phyloP scores from a whole-genome alignment of 2,329 filamentous ascomycete genomes.

The Pseudogymnoascus sp. region DNA sequence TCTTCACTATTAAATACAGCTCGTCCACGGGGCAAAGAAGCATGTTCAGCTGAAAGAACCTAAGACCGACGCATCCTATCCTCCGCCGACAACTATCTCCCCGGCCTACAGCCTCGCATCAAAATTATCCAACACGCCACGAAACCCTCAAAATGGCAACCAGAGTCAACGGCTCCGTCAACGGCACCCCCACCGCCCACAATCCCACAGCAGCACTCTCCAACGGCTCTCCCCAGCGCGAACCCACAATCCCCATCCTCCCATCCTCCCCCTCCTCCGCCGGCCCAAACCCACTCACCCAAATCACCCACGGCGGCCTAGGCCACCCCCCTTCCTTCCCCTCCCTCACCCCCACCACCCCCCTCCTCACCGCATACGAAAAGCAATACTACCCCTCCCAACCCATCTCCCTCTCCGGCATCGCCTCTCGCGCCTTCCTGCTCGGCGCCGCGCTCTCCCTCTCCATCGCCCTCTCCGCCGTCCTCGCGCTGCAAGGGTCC shows the following conservation, averaged over 20 bases:
- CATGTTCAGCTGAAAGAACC: neutral
- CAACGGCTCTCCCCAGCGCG: neutral
- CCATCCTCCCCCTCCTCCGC: neutral
- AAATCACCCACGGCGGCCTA: slow-evolving; percentile 9
- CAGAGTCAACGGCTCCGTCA: slow-evolving; percentile 9
- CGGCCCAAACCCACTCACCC: neutral
- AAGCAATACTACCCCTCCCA: slow-evolving; percentile 22
- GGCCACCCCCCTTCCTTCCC: neutral
- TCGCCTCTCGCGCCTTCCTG: slow-evolving; percentile 29
- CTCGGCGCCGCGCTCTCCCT: slow-evolving; percentile 23
- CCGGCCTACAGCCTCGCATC: neutral
- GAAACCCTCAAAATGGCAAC: neutral
- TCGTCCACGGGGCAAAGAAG: neutral
- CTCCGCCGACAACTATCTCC: neutral
- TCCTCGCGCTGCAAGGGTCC: slow-evolving; percentile 15
- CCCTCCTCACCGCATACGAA: slow-evolving; percentile 16
- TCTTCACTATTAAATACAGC: neutral
- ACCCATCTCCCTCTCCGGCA: slow-evolving; percentile 29
- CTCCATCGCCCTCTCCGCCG: slow-evolving; percentile 9
- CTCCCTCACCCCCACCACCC: slow-evolving; percentile 6
- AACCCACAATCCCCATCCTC: neutral
- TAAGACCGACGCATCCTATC: neutral
- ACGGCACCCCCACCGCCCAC: slow-evolving; percentile 9
- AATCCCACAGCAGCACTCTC: neutral
- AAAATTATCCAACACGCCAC: neutral